These are phyloP conservation scores for Blastobotrys arbuscula DNA, from an alignment of 1,139 yeast genomes.

Conservation along the genomic window DNA sequence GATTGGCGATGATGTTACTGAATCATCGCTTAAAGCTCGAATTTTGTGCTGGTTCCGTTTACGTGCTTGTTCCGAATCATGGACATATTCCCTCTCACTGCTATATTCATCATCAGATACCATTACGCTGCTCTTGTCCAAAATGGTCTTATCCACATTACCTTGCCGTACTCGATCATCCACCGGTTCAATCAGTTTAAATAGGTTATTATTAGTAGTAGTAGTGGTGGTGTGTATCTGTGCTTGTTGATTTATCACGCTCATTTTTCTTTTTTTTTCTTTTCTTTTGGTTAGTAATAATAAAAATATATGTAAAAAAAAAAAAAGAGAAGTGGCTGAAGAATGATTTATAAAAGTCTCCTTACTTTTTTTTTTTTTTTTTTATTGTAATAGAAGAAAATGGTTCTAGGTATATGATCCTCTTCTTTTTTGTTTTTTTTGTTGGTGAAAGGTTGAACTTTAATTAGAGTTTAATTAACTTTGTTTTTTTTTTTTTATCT, in stretches of 20 bases:
- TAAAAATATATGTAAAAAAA: background rate
- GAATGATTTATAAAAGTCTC: too few species aligned
- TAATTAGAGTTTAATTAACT: background rate
- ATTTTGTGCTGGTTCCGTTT: background rate
- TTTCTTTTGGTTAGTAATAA: background rate
- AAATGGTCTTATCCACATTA: background rate
- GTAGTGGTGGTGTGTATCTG: background rate
- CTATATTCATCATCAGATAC: background rate
- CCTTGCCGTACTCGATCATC: background rate
- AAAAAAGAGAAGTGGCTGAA: background rate
- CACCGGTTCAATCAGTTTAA: background rate
- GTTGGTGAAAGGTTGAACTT: background rate
- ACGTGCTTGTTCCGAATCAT: background rate
- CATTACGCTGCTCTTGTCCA: background rate
- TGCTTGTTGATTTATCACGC: conserved; percentile 2
- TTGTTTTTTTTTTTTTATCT: too few species aligned
- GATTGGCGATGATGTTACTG: background rate
- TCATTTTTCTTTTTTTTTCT: conserved; percentile 1
- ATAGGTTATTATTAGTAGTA: background rate
- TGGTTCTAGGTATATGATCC: background rate
- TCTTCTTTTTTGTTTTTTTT: background rate
- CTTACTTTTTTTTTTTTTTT: conserved; percentile 2
- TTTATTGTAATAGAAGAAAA: background rate
- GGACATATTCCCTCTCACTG: background rate
- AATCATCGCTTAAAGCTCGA: background rate